Percentiles rank a stretch among this genome's conserved stretches.
These are phyloP conservation scores for Candida berthetii DNA, from an alignment of 805 yeast genomes.

Conservation along the genomic window DNA sequence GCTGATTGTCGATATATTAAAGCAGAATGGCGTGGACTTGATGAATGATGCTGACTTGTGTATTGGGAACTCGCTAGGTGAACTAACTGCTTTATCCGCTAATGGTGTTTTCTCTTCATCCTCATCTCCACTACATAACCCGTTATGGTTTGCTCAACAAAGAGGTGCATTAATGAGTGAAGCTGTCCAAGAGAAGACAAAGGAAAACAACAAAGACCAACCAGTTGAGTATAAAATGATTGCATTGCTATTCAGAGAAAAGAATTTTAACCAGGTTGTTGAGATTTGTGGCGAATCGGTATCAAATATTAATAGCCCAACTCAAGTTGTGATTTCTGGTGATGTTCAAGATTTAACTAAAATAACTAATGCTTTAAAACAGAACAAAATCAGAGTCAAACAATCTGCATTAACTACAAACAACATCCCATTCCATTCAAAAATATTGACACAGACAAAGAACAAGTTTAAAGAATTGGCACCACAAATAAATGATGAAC, in stretches of 20 bases:
- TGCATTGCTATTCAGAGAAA: conserved; percentile 26
- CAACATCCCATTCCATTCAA: conserved; percentile 38
- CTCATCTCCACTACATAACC: neutral
- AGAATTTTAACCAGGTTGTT: conserved; percentile 16
- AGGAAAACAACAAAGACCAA: conserved; percentile 3
- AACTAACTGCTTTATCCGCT: conserved; percentile 29
- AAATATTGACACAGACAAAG: conserved; percentile 27
- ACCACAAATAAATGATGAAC: conserved; percentile 9
- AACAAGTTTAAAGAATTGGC: conserved; percentile 21
- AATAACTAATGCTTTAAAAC: conserved; percentile 10
- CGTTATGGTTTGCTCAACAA: conserved; percentile 19
- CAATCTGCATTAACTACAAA: conserved; percentile 27
- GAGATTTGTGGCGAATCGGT: conserved; percentile 19
- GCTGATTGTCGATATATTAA: conserved; percentile 19
- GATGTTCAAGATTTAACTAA: conserved; percentile 9
- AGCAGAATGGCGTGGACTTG: conserved; percentile 16
- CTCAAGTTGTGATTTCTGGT: conserved; percentile 38
- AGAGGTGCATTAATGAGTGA: conserved; percentile 35
- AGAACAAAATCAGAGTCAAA: conserved; percentile 17
- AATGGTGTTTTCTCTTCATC: conserved; percentile 20
- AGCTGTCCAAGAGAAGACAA: conserved; percentile 9
- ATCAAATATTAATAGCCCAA: conserved; percentile 34
- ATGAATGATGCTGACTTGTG: conserved; percentile 13
- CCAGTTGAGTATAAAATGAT: conserved; percentile 23
- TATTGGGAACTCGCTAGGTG: conserved; percentile 41